These are phyloP conservation scores for Silene noctiflora DNA, from an alignment of 179 eudicot species.

Conservation along the genomic window DNA sequence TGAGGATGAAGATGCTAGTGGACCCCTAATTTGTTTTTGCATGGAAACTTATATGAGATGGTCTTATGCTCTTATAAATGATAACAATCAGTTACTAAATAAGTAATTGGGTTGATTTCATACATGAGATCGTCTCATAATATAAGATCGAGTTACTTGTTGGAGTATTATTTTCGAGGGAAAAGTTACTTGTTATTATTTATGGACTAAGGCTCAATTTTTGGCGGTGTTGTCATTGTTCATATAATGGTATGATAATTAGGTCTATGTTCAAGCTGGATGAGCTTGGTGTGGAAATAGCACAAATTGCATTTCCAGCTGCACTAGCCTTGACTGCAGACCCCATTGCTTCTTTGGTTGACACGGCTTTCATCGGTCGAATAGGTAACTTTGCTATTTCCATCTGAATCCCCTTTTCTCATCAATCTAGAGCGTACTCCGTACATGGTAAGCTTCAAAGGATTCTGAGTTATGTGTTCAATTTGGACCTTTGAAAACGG, in stretches of 20 bases:
- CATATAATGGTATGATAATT: background rate
- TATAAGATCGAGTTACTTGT: background rate
- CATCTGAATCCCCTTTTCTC: background rate
- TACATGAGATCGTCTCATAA: background rate
- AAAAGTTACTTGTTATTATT: too few relatives aligned
- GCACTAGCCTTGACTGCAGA: conserved; percentile 83
- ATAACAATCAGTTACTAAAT: background rate
- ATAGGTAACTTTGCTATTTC: conserved; percentile 41
- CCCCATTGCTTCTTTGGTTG: conserved; percentile 78
- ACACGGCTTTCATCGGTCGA: conserved; percentile 85
- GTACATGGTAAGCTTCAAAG: too few relatives aligned
- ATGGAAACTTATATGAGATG: too few relatives aligned
- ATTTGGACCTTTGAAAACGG: too few relatives aligned
- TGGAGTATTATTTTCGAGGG: too few relatives aligned
- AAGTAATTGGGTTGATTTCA: background rate
- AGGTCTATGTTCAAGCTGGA: conserved; percentile 56
- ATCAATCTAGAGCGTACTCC: too few relatives aligned
- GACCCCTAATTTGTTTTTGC: background rate
- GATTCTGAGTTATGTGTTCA: too few relatives aligned
- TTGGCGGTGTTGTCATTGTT: background rate
- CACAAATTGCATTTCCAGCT: conserved; percentile 74
- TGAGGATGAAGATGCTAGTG: background rate
- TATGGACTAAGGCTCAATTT: too few relatives aligned
- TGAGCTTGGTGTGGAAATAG: conserved; percentile 67
- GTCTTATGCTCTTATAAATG: background rate